Percentiles rank a stretch among this genome's conserved stretches.
These are phyloP conservation scores for Backusella psychrophila DNA, from an alignment of 192 early-diverging fungal species.

Conservation along the genomic window DNA sequence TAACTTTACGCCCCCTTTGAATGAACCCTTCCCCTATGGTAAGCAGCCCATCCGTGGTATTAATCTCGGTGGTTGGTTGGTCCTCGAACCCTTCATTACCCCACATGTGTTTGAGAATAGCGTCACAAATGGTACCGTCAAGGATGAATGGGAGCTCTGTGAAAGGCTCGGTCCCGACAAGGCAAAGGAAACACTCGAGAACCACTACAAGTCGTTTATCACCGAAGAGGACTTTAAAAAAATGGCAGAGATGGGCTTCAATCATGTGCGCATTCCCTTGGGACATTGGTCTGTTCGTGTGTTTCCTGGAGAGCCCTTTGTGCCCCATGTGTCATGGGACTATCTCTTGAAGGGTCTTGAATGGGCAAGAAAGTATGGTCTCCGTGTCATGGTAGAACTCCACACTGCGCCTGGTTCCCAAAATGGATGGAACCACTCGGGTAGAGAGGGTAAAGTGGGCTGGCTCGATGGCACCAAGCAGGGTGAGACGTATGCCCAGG, in stretches of 20 bases:
- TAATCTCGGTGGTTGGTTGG: conserved; percentile 70
- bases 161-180: conserved; percentile 50
- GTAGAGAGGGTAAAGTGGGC: conserved; percentile 35
- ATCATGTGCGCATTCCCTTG: conserved; percentile 67
- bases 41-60: conserved; percentile 56
- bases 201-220: conserved; percentile 62
- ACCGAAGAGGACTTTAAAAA: conserved; percentile 56
- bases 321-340: conserved; percentile 51
- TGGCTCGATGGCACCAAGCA: conserved; percentile 43
- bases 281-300: conserved; percentile 70
- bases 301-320: conserved; percentile 55
- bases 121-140: conserved; percentile 22
- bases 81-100: conserved; percentile 59
- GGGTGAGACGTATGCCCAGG: conserved; percentile 43
- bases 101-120: conserved; percentile 46
- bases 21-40: conserved; percentile 41
- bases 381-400: conserved; percentile 69
- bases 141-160: conserved; percentile 70
- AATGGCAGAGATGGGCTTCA: conserved; percentile 56
- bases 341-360: conserved; percentile 54
- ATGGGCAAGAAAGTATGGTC: conserved; percentile 62
- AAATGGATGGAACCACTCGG: conserved; percentile 65
- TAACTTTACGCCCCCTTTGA: conserved; percentile 39
- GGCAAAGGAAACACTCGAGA: conserved; percentile 42
- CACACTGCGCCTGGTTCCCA: conserved; percentile 73